A percentile compares a stretch with the other conserved stretches of the same genome.
These are phyloP conservation scores for Kodamaea kaohsiungensis DNA, from an alignment of 805 yeast species.

Conservation along the genomic window DNA sequence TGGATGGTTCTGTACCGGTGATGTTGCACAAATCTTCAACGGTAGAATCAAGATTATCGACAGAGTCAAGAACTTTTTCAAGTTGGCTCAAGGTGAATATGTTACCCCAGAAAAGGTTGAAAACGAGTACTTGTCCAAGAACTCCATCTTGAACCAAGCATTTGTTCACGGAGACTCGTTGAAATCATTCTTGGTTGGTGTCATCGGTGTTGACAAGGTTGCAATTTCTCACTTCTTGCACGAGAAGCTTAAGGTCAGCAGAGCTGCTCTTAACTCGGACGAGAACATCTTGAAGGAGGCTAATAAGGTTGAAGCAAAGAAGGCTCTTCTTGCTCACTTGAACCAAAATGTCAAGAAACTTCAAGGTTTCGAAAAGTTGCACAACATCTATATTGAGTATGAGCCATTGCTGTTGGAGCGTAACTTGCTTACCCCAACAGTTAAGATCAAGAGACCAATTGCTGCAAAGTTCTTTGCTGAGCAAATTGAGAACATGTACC, in stretches of 20 bases:
- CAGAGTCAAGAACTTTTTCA: conserved; percentile 35
- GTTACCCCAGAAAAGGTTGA: conserved; percentile 34
- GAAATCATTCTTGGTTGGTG: conserved; percentile 22
- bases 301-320: conserved; percentile 20
- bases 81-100: conserved; percentile 34
- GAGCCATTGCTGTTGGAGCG: conserved; percentile 29
- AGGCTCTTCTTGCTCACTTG: conserved; percentile 15
- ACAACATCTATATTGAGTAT: conserved; percentile 26
- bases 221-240: conserved; percentile 17
- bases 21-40: conserved; percentile 18
- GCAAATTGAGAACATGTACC: conserved; percentile 45
- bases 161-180: conserved; percentile 27
- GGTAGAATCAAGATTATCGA: conserved; percentile 29
- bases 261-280: conserved; percentile 5
- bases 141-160: conserved; percentile 21
- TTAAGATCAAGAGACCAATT: conserved; percentile 53
- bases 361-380: conserved; percentile 26
- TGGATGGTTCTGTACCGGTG: conserved; percentile 33
- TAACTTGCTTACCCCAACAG: conserved; percentile 29
- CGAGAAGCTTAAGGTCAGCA: conserved; percentile 13
- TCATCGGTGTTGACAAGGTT: conserved; percentile 25
- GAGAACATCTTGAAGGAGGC: conserved; percentile 12
- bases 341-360: conserved; percentile 18
- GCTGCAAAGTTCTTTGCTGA: conserved; percentile 46
- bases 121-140: conserved; percentile 23